Percentiles rank a stretch among this genome's conserved stretches.
Conservation (phyloP, 2,329 filamentous ascomycete genomes). For the Plectosphaerella sp. region DNA sequence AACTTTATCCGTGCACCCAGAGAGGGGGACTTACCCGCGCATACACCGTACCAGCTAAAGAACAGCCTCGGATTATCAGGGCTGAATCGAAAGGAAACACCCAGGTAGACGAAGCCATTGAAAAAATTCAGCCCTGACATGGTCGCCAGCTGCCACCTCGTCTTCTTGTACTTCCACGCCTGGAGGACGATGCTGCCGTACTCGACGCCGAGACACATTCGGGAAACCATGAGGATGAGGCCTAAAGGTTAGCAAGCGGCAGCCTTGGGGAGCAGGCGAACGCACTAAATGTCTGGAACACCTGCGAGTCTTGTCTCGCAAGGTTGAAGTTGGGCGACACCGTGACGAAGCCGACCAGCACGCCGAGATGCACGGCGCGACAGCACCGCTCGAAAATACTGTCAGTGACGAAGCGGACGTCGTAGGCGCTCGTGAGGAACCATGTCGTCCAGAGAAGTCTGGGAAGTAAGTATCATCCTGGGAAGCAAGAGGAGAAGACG, state of each 20-base stretch:
- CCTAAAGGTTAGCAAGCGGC: constrained; percentile 15
- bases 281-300: constrained; percentile 36
- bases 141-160: constrained; percentile 26
- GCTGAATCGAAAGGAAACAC: constrained; percentile 33
- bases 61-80: constrained; percentile 28
- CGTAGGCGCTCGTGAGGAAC: constrained; percentile 59
- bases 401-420: constrained; percentile 62
- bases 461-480: too few species aligned
- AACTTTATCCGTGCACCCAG: neutral
- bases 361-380: constrained; percentile 56
- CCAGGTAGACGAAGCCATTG: constrained; percentile 34
- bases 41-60: constrained; percentile 48
- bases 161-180: constrained; percentile 32
- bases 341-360: constrained; percentile 62
- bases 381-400: constrained; percentile 56
- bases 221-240: constrained; percentile 45
- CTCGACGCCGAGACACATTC: constrained; percentile 47
- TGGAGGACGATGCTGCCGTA: constrained; percentile 45
- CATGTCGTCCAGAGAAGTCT: constrained; percentile 65
- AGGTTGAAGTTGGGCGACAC: constrained; percentile 43
- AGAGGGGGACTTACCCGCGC: constrained; percentile 18
- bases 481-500: neutral
- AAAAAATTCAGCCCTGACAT: constrained; percentile 29
- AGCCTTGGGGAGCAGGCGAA: neutral
- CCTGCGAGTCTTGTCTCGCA: constrained; percentile 24